Evolutionary conservation across 768 basidiomycete species (phyloP).

Genomic region (Lactifluus pinguis): DNA sequence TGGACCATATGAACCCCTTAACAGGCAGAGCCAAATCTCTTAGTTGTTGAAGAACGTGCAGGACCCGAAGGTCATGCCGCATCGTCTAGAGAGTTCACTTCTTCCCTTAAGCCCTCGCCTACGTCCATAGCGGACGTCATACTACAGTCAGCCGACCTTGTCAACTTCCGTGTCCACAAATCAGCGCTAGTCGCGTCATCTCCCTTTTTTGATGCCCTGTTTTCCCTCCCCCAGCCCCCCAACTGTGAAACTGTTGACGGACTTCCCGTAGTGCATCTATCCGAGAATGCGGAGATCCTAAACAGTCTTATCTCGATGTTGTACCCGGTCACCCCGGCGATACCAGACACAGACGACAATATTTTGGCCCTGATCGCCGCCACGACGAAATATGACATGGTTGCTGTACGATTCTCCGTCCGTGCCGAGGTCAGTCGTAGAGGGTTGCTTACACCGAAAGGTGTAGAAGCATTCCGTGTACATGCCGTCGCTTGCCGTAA

Average conservation of each 20-base stretch:
- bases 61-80: no score
- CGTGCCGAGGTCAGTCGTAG: neutral
- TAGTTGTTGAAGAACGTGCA: no score
- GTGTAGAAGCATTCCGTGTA: neutral
- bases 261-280: neutral
- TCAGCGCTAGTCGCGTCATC: neutral
- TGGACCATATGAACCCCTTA: no score
- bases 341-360: neutral
- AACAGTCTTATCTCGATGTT: conserved; percentile 1
- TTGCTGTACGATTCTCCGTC: neutral
- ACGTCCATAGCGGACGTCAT: neutral
- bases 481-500: neutral
- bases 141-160: neutral
- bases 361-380: neutral
- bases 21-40: no score
- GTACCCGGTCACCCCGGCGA: neutral
- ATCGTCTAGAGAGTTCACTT: no score
- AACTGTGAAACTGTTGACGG: neutral
- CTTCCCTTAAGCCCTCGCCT: neutral
- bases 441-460: neutral
- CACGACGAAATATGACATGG: conserved; percentile 7
- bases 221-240: neutral
- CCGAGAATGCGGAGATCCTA: neutral
- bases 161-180: no score
- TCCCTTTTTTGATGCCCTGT: neutral